These are phyloP conservation scores for Hydnomerulius pinastri DNA, from an alignment of 768 basidiomycete genomes.

Conservation along the genomic window DNA sequence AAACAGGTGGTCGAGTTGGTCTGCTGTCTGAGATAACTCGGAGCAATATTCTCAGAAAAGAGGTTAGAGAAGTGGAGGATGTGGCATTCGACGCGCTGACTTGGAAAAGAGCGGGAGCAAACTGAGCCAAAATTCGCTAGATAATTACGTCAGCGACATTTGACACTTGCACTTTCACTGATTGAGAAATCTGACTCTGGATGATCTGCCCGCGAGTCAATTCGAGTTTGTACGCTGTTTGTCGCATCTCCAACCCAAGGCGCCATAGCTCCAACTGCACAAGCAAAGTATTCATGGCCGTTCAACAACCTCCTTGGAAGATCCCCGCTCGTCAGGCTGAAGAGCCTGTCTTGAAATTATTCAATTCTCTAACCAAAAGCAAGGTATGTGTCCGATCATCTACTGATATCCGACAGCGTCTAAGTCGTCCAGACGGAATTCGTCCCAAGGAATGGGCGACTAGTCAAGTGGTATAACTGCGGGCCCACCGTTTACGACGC, in stretches of 20 bases:
- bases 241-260: constrained; percentile 8
- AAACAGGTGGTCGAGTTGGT: background rate
- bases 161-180: background rate
- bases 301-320: constrained; percentile 58
- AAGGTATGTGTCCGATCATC: constrained; percentile 61
- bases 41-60: background rate
- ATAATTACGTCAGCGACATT: constrained; percentile 25
- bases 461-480: constrained; percentile 99
- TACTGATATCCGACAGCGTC: constrained; percentile 7
- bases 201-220: constrained; percentile 28
- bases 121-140: background rate
- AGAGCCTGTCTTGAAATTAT: constrained; percentile 66
- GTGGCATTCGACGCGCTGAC: background rate
- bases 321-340: constrained; percentile 38
- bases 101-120: too few relatives aligned
- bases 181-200: background rate
- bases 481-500: constrained; percentile 99
- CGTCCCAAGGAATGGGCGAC: constrained; percentile 62
- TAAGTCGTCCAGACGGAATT: constrained; percentile 66
- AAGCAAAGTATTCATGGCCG: constrained; percentile 44
- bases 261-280: constrained; percentile 5
- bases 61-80: constrained; percentile 5
- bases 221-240: constrained; percentile 2
- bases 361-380: constrained; percentile 88
- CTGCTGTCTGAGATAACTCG: background rate